A percentile compares a stretch with the other conserved stretches of the same genome.
These are phyloP conservation scores for Starmerella kuoi DNA, from an alignment of 805 yeast species.

Conservation along the genomic window DNA sequence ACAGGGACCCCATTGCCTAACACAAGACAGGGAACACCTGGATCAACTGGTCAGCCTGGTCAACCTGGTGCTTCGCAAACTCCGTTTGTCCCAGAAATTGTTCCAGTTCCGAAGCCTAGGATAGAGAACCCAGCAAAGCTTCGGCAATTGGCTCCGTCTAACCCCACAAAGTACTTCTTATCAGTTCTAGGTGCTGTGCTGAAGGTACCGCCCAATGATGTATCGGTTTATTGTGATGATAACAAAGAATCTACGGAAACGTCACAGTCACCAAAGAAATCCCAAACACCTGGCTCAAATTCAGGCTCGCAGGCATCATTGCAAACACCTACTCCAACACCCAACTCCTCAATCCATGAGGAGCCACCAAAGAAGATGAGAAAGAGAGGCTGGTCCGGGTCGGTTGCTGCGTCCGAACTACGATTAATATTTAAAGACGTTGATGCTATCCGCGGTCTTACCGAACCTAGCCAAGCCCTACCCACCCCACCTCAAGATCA, in stretches of 20 bases:
- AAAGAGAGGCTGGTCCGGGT: slow-evolving; percentile 16
- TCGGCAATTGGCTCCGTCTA: slow-evolving; percentile 25
- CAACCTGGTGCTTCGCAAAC: slow-evolving; percentile 1
- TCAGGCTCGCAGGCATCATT: not conserved
- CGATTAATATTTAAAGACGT: slow-evolving; percentile 28
- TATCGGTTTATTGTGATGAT: slow-evolving; percentile 14
- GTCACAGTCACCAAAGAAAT: not conserved
- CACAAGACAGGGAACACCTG: not conserved
- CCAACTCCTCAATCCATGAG: not conserved
- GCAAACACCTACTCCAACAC: not conserved
- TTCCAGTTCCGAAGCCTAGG: slow-evolving; percentile 18
- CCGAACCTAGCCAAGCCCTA: slow-evolving; percentile 11
- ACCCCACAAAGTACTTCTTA: slow-evolving; percentile 26
- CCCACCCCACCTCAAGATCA: slow-evolving; percentile 20
- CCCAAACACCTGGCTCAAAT: not conserved
- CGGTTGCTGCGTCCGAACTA: slow-evolving; percentile 27
- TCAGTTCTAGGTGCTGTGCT: slow-evolving; percentile 29
- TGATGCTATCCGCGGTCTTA: slow-evolving; percentile 22
- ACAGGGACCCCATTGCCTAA: not conserved
- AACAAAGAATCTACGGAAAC: not conserved
- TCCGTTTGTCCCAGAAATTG: slow-evolving; percentile 8
- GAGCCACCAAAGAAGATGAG: slow-evolving; percentile 7
- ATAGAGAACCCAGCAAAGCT: slow-evolving; percentile 21
- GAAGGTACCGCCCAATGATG: slow-evolving; percentile 27
- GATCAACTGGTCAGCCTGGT: not conserved